phyloP scores from a whole-genome alignment of 139 green algal genomes.

The Chlamydomonas incerta region DNA sequence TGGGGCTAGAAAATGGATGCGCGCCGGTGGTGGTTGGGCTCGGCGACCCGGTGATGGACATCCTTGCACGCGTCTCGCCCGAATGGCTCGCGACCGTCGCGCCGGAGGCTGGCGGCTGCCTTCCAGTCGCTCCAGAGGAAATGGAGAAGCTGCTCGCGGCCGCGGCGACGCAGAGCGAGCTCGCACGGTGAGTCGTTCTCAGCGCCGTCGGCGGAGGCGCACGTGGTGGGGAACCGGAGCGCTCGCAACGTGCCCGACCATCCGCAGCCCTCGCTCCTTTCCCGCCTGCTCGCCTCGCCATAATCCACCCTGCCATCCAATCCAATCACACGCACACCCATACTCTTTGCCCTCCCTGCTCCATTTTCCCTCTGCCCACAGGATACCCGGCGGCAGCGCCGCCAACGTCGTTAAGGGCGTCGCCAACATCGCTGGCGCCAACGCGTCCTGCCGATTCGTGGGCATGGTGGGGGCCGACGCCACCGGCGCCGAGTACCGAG shows the following conservation, averaged over 20 bases:
- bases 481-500: slow-evolving; percentile 66
- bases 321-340: no score
- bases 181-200: slow-evolving; percentile 18
- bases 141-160: slow-evolving; percentile 44
- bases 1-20: no score
- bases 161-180: slow-evolving; percentile 18
- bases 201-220: no score
- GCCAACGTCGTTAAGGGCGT: slow-evolving; percentile 84
- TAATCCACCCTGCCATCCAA: no score
- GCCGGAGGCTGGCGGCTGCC: slow-evolving; percentile 64
- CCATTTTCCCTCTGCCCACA: slow-evolving; percentile 12
- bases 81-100: slow-evolving; percentile 56
- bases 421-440: slow-evolving; percentile 42
- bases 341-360: background rate
- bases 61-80: slow-evolving; percentile 55
- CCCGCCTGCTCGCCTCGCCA: no score
- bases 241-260: no score
- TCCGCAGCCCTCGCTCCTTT: no score
- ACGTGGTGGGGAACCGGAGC: no score
- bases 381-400: slow-evolving; percentile 79
- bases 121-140: slow-evolving; percentile 44
- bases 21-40: slow-evolving; percentile 20
- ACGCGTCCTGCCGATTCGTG: slow-evolving; percentile 58
- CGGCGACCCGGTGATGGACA: slow-evolving; percentile 66
- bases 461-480: slow-evolving; percentile 82